These are phyloP conservation scores for Russula ochroleuca DNA, from an alignment of 768 basidiomycete genomes.

Conservation along the genomic window DNA sequence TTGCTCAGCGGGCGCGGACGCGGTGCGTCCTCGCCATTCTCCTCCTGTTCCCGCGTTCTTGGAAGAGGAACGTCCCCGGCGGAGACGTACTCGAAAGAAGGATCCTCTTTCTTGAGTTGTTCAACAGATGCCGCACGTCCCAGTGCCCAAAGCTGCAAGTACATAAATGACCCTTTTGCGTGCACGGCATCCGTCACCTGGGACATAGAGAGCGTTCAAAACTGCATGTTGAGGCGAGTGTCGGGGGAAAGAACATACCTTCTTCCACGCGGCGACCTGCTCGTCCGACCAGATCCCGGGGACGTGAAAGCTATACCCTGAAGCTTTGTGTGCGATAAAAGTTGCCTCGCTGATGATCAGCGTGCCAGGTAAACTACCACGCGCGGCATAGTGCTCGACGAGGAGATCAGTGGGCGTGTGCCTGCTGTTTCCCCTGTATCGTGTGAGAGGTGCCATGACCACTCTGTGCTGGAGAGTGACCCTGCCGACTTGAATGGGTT, in stretches of 20 bases:
- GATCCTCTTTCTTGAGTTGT: conserved; percentile 28
- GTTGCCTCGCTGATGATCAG: conserved; percentile 51
- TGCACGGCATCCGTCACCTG: conserved; percentile 34
- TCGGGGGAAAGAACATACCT: conserved; percentile 33
- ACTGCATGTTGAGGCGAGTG: background rate
- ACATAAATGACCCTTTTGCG: conserved; percentile 39
- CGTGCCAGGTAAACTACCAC: conserved; percentile 39
- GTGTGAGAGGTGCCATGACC: conserved; percentile 52
- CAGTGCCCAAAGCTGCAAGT: conserved; percentile 45
- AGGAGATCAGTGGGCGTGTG: conserved; percentile 39
- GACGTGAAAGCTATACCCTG: conserved; percentile 36
- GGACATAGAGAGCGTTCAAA: background rate
- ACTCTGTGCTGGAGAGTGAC: conserved; percentile 46
- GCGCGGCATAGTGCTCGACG: conserved; percentile 48
- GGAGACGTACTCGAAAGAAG: conserved; percentile 29
- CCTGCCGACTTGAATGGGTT: conserved; percentile 43
- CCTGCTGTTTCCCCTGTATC: conserved; percentile 37
- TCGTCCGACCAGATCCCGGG: conserved; percentile 49
- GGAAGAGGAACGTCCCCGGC: conserved; percentile 28
- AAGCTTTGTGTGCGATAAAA: conserved; percentile 48
- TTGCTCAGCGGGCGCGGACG: background rate
- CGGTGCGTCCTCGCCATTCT: background rate
- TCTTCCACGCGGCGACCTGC: conserved; percentile 53
- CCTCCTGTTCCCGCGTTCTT: background rate
- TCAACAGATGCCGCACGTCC: conserved; percentile 28